phyloP scores from a whole-genome alignment of 768 basidiomycete species.

The Tylopilus vinaceipallidus region DNA sequence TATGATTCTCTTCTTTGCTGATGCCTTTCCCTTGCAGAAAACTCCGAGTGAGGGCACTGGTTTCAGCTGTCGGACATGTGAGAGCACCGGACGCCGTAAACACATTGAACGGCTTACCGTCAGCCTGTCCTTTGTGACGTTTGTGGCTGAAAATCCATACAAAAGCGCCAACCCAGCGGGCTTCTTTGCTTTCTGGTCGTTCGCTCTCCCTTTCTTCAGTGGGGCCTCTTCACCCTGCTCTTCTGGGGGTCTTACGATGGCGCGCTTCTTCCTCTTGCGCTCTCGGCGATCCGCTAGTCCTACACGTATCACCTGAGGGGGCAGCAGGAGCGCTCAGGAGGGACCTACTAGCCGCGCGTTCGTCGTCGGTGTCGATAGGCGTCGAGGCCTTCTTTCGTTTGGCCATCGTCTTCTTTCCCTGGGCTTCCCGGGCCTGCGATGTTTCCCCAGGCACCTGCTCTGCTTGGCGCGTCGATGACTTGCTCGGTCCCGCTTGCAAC shows the following conservation, averaged over 20 bases:
- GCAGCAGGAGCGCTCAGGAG: neutral
- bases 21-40: constrained; percentile 37
- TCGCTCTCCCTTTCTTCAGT: constrained; percentile 14
- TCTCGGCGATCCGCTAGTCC: constrained; percentile 67
- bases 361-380: constrained; percentile 30
- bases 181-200: constrained; percentile 22
- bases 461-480: neutral
- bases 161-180: constrained; percentile 33
- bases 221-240: constrained; percentile 8
- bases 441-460: neutral
- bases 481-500: neutral
- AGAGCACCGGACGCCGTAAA: neutral
- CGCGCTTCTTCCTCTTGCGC: constrained; percentile 56
- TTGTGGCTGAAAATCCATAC: constrained; percentile 38
- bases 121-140: constrained; percentile 35
- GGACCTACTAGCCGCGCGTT: constrained; percentile 37
- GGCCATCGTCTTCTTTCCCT: constrained; percentile 20
- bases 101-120: constrained; percentile 26
- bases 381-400: constrained; percentile 20
- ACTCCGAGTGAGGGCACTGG: constrained; percentile 32
- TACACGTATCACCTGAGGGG: constrained; percentile 23
- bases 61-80: constrained; percentile 25
- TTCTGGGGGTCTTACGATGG: constrained; percentile 40
- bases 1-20: constrained; percentile 23
- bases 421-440: constrained; percentile 3